These are phyloP conservation scores for Coemansia sp. DNA, from an alignment of 192 early-diverging fungal species.

Conservation along the genomic window DNA sequence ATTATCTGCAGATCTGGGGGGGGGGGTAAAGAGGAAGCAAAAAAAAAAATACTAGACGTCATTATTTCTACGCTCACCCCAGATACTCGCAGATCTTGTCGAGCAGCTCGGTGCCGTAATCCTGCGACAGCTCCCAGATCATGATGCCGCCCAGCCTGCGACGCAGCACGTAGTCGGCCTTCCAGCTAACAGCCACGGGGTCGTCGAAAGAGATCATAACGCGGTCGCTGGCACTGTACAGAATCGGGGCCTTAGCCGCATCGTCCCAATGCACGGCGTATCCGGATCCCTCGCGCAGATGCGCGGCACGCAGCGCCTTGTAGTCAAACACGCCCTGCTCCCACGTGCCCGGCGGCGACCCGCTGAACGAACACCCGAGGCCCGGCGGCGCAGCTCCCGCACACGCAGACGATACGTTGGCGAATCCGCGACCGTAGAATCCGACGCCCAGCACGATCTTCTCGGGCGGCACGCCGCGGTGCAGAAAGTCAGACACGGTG, in stretches of 20 bases:
- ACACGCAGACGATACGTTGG: constrained; percentile 65
- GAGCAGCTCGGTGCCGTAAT: constrained; percentile 43
- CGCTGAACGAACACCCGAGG: constrained; percentile 62
- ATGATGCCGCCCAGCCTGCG: constrained; percentile 68
- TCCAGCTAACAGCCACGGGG: constrained; percentile 61
- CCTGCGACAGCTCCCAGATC: constrained; percentile 77
- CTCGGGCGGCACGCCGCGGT: constrained; percentile 70
- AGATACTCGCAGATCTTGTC: constrained; percentile 54
- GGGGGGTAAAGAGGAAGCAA: background rate
- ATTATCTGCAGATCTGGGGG: no score
- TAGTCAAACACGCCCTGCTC: constrained; percentile 92
- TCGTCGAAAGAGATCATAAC: constrained; percentile 87
- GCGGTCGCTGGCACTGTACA: constrained; percentile 67
- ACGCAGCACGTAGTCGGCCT: constrained; percentile 64
- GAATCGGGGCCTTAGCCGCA: constrained; percentile 72
- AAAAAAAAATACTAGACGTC: no score
- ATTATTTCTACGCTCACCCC: constrained; percentile 16
- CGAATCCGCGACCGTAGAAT: constrained; percentile 92
- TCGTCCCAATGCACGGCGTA: constrained; percentile 78
- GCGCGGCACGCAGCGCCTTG: constrained; percentile 61
- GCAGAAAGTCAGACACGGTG: constrained; percentile 72
- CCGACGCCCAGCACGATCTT: constrained; percentile 91
- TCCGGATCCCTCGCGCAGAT: constrained; percentile 57
- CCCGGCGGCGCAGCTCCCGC: constrained; percentile 51
- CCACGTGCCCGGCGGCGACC: constrained; percentile 81